Evolutionary conservation across 2,329 filamentous ascomycete genomes (phyloP).

Genomic region (Atkinsonella hypoxylon): DNA sequence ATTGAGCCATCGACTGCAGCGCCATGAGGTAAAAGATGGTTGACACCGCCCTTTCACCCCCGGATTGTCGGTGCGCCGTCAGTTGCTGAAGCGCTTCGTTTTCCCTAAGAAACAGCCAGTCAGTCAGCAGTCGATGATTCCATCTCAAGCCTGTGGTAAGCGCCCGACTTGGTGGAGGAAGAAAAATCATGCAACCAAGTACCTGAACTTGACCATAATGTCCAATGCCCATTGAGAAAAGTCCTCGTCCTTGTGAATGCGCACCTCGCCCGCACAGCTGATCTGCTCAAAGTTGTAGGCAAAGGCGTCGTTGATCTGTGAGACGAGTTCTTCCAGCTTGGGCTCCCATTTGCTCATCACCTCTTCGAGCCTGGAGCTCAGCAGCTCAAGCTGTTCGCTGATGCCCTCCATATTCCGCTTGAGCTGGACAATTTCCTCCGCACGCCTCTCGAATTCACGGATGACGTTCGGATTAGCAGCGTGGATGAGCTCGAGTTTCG

Average conservation of each 20-base stretch:
- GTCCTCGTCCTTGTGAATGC: slow-evolving; percentile 78
- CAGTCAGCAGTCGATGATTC: not conserved
- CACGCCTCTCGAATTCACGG: slow-evolving; percentile 63
- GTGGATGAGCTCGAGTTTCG: slow-evolving; percentile 69
- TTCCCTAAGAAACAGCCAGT: slow-evolving; percentile 43
- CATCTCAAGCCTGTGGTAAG: too few relatives aligned
- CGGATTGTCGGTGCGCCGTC: slow-evolving; percentile 86
- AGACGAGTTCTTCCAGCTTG: slow-evolving; percentile 62
- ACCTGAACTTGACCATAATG: slow-evolving; percentile 92
- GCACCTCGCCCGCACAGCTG: slow-evolving; percentile 83
- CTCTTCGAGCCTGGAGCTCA: slow-evolving; percentile 47
- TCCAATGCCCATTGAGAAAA: slow-evolving; percentile 92
- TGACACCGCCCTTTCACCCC: slow-evolving; percentile 88
- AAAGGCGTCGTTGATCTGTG: slow-evolving; percentile 80
- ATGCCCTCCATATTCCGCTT: slow-evolving; percentile 42
- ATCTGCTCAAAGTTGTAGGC: slow-evolving; percentile 90
- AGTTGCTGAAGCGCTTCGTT: slow-evolving; percentile 75
- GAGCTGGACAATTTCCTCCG: slow-evolving; percentile 56
- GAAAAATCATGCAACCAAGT: too few relatives aligned
- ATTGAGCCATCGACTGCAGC: slow-evolving; percentile 82
- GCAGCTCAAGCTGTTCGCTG: slow-evolving; percentile 39
- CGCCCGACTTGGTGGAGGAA: too few relatives aligned
- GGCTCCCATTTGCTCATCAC: slow-evolving; percentile 74
- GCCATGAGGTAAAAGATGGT: slow-evolving; percentile 99
- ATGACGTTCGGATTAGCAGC: slow-evolving; percentile 66